Percentiles rank a stretch among this genome's conserved stretches.
Evolutionary conservation across 139 green algal species (phyloP).

Genomic region (Deuterostichococcus epilithicus): DNA sequence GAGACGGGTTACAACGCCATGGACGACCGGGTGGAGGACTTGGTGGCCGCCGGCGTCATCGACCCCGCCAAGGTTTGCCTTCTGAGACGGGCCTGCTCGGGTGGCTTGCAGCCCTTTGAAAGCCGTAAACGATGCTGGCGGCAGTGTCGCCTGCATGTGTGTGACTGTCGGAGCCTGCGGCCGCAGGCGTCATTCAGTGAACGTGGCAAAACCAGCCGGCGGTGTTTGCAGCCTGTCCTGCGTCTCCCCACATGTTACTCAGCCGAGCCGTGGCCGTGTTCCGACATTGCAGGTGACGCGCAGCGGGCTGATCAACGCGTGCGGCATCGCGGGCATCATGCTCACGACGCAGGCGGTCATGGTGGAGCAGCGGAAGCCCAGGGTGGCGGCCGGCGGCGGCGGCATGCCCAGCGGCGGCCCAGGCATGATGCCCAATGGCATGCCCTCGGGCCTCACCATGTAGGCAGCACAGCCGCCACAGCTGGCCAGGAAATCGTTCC

Average conservation of each 20-base stretch:
- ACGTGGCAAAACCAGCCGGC: too few relatives aligned
- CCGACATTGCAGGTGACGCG: conserved; percentile 64
- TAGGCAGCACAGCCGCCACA: too few relatives aligned
- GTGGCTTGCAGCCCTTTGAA: too few relatives aligned
- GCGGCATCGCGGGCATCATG: conserved; percentile 97
- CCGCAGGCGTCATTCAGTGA: too few relatives aligned
- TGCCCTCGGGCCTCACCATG: conserved; percentile 81
- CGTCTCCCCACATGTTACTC: too few relatives aligned
- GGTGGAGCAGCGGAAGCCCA: conserved; percentile 70
- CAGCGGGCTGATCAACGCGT: conserved; percentile 84
- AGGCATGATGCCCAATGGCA: conserved; percentile 54
- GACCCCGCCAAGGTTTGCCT: conserved; percentile 93
- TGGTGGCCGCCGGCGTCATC: conserved; percentile 87
- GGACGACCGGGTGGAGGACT: conserved; percentile 62
- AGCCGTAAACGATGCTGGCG: too few relatives aligned
- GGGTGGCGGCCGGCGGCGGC: conserved; percentile 9
- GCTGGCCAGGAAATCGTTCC: too few relatives aligned
- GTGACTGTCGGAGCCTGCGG: too few relatives aligned
- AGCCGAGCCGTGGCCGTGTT: neutral
- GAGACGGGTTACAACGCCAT: conserved; percentile 92
- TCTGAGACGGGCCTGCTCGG: too few relatives aligned
- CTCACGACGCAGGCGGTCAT: conserved; percentile 97
- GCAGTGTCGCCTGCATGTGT: too few relatives aligned
- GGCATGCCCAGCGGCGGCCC: neutral
- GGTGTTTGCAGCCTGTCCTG: too few relatives aligned